A percentile compares a stretch with the other conserved stretches of the same genome.
These are phyloP conservation scores for Adansonia gregorii DNA, from an alignment of 441 rosid species.

Conservation along the genomic window DNA sequence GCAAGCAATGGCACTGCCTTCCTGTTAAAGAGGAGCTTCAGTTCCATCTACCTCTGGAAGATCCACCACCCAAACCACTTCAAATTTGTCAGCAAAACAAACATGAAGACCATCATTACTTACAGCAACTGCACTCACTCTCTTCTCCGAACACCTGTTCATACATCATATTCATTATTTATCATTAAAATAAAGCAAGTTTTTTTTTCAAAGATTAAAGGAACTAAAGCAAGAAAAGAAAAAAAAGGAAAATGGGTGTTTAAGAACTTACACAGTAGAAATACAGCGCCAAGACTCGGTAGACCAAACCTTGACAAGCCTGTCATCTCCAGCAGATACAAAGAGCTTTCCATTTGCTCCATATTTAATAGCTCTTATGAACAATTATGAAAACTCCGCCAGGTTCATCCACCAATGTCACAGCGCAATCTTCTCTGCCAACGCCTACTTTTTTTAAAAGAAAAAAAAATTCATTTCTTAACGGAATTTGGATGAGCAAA, in stretches of 20 bases:
- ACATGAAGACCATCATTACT: slow-evolving; percentile 63
- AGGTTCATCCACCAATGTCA: slow-evolving; percentile 66
- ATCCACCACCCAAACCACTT: slow-evolving; percentile 86
- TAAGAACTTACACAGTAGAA: slow-evolving; percentile 56
- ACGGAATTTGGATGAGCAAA: not conserved
- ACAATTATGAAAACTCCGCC: slow-evolving; percentile 54
- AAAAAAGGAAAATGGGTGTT: not conserved
- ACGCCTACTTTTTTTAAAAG: not conserved
- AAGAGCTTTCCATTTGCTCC: slow-evolving; percentile 68
- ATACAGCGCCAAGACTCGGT: slow-evolving; percentile 69
- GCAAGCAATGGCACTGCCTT: slow-evolving; percentile 72
- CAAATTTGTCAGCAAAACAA: slow-evolving; percentile 93
- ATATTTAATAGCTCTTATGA: slow-evolving; percentile 80
- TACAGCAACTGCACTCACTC: slow-evolving; percentile 82
- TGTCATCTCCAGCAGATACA: slow-evolving; percentile 88
- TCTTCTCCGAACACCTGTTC: slow-evolving; percentile 79
- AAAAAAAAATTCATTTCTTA: too few species aligned
- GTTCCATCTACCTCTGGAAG: slow-evolving; percentile 48
- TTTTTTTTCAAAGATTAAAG: not conserved
- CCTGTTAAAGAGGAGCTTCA: slow-evolving; percentile 39
- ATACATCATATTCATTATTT: not conserved
- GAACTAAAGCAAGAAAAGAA: too few species aligned
- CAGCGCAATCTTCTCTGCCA: slow-evolving; percentile 53
- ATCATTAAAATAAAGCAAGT: not conserved
- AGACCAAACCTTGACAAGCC: slow-evolving; percentile 84